Percentiles rank a stretch among this genome's conserved stretches.
phyloP scores from a whole-genome alignment of 768 basidiomycete genomes.

The Hortiboletus campestris region DNA sequence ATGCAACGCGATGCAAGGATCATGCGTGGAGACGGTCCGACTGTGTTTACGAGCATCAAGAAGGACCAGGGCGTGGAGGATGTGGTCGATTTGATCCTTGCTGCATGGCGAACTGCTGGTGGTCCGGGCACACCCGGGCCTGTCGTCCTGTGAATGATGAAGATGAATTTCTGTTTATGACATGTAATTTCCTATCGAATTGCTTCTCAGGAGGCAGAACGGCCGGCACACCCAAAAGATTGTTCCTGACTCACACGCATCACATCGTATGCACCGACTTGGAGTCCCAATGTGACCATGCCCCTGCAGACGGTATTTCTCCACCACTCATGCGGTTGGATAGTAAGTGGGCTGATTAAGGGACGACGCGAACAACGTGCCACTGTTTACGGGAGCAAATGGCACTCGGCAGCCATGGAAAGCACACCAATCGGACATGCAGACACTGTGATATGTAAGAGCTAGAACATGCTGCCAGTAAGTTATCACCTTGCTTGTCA shows the following conservation, averaged over 20 bases:
- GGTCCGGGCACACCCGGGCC: constrained; percentile 60
- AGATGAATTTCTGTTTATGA: background rate
- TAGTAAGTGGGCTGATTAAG: no score
- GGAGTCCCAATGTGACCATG: no score
- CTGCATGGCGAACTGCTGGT: constrained; percentile 85
- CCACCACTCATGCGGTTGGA: no score
- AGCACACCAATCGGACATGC: no score
- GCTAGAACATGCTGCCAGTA: no score
- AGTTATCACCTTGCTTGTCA: no score
- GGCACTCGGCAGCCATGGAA: no score
- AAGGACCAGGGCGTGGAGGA: constrained; percentile 77
- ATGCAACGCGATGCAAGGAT: constrained; percentile 92
- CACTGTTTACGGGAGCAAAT: no score
- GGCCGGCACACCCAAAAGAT: constrained; percentile 6
- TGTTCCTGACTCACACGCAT: constrained; percentile 9
- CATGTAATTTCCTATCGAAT: constrained; percentile 1
- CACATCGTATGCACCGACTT: background rate
- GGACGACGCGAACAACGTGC: no score
- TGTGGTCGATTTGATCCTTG: constrained; percentile 74
- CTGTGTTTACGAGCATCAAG: constrained; percentile 84
- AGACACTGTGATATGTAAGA: no score
- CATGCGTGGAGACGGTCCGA: constrained; percentile 95
- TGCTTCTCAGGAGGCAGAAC: background rate
- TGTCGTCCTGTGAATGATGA: constrained; percentile 23
- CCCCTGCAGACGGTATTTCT: no score